Evolutionary conservation across 805 yeast genomes (phyloP), one percentile per base, ranked within the genome.

Genomic region (Zygosaccharomyces gambellarensis): DNA sequence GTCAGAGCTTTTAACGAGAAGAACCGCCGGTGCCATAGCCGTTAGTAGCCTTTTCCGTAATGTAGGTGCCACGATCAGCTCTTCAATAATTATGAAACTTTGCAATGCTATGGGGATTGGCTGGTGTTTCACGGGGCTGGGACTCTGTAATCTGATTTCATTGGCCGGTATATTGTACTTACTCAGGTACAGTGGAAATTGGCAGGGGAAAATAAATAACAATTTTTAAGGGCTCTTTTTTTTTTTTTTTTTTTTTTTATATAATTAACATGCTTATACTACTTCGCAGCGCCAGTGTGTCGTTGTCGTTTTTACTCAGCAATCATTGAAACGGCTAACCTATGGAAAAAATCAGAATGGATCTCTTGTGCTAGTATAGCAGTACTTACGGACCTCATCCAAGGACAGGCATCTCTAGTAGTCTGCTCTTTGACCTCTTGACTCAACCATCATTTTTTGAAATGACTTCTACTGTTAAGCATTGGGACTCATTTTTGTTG

Each of bases 91-190:
- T 12, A 67, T 73, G 12, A 67, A 52, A 5, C 46, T 72, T 12
- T 61, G 65, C 11, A 44, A 56, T 11, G 53, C 52, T 25, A 71
- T 70, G 76, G 81, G 81, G 0, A 67, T 66, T 48, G 81, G 81
- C 0, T 77, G 81, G 81, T 76, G 80, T 50, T 79, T 77, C 50
- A 76, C 80, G 0, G 81, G 80, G 0, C 58, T 77, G n/a, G 80
- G 76, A 9, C 47, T 70, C 6, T 55, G 68, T 31, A 67, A 66
- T 44, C n/a, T 64, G 8, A 48, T 68, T 12, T 53, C 69, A 4
- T 46, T 62, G 11, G 27, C 50, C 12, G 59, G 60, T 5, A 57
- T 60, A 7, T 30, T 51, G 7, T 59, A 55, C 40, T 44, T 67
- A 32, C 51, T 65, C n/a, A 50, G 47, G 11, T 50, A 45, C 29